A percentile compares a stretch with the other conserved stretches of the same genome.
Evolutionary conservation across 371 early-diverging fungal genomes (phyloP).

Genomic region (Apophysomyces trapeziformis): DNA sequence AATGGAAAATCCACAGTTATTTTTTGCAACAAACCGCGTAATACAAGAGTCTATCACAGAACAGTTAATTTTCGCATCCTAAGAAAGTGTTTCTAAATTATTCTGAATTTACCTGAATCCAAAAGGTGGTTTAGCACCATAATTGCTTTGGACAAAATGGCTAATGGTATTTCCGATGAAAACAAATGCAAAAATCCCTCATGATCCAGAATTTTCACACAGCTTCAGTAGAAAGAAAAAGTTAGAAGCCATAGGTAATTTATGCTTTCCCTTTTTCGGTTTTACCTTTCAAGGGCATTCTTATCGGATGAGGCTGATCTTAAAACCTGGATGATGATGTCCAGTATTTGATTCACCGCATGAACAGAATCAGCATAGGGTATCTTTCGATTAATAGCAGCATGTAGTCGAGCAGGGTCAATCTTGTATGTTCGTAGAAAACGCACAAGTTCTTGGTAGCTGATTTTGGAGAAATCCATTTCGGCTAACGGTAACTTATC

Average conservation of each 20-base stretch:
- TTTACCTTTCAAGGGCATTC: slow-evolving; percentile 2
- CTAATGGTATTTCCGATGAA: neutral
- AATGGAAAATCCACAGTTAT: neutral
- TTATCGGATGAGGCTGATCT: neutral
- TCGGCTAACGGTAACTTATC: slow-evolving; percentile 1
- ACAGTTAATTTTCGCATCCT: neutral
- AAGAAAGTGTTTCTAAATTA: neutral
- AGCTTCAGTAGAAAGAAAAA: neutral
- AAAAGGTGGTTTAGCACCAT: neutral
- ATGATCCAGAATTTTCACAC: neutral
- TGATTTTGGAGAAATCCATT: neutral
- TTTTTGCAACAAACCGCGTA: neutral
- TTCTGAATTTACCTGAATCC: slow-evolving; percentile 1
- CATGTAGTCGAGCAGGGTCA: neutral
- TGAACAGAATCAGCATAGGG: neutral
- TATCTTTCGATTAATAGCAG: neutral
- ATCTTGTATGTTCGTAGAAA: neutral
- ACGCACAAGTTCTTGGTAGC: neutral
- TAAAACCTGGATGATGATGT: neutral
- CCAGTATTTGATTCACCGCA: neutral
- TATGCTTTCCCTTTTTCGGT: neutral
- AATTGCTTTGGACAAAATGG: neutral
- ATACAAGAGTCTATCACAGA: neutral
- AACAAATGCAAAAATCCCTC: neutral
- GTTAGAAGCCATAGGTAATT: too few relatives aligned